phyloP scores from a whole-genome alignment of 768 basidiomycete genomes.

The Boletus reticulatus region DNA sequence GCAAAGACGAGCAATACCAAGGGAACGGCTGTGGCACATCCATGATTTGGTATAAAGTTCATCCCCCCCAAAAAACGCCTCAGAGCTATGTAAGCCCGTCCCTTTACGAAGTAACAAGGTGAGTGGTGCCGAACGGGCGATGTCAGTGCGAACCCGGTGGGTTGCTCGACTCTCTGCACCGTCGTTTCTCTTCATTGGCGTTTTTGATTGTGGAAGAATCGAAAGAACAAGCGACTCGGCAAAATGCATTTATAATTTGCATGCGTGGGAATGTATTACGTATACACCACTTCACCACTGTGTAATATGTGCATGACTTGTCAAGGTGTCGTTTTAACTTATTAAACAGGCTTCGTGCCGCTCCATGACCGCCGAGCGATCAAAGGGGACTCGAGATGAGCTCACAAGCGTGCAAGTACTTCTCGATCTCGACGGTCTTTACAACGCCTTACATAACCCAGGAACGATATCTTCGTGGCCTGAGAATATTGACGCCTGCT shows the following conservation, averaged over 20 bases:
- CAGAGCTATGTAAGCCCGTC: slow-evolving; percentile 54
- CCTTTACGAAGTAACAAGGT: slow-evolving; percentile 58
- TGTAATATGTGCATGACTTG: too few species aligned
- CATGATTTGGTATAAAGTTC: too few species aligned
- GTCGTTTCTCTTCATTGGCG: slow-evolving; percentile 51
- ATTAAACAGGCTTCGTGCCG: too few species aligned
- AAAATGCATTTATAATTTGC: slow-evolving; percentile 1
- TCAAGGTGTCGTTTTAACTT: not conserved
- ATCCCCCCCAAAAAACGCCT: slow-evolving; percentile 38
- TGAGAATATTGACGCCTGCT: not conserved
- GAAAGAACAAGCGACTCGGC: not conserved
- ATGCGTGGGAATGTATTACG: slow-evolving; percentile 23
- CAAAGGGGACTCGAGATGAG: too few species aligned
- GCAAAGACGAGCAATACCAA: too few species aligned
- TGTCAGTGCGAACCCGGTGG: slow-evolving; percentile 52
- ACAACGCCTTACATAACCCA: too few species aligned
- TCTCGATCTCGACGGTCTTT: too few species aligned
- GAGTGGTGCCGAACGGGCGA: slow-evolving; percentile 62
- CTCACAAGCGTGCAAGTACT: too few species aligned
- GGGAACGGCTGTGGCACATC: too few species aligned
- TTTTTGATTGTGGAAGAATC: slow-evolving; percentile 50
- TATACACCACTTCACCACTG: not conserved
- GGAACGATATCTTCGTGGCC: too few species aligned
- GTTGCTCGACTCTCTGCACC: slow-evolving; percentile 61
- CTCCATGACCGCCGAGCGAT: too few species aligned